Conservation (phyloP, 495 filamentous ascomycete species). For the Tuber umbilicatum region DNA sequence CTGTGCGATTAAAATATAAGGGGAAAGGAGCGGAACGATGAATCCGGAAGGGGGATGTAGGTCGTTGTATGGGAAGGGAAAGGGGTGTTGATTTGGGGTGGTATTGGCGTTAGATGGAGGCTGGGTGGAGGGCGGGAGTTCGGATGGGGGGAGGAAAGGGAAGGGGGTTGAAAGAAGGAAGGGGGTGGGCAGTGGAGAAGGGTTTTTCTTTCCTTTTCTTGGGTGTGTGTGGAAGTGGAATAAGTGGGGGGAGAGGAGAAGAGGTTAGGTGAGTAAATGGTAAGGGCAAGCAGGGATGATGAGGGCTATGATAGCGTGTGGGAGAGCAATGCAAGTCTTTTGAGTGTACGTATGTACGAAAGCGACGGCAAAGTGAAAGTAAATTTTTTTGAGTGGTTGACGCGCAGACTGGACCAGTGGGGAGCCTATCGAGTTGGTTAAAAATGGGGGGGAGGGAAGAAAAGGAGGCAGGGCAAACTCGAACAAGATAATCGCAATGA, state of each 20-base stretch:
- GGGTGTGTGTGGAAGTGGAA: conserved; percentile 7
- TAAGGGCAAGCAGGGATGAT: conserved; percentile 3
- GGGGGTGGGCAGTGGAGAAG: conserved; percentile 15
- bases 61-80: conserved; percentile 40
- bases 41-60: conserved; percentile 39
- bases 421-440: conserved; percentile 1
- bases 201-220: conserved; percentile 4
- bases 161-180: conserved; percentile 16
- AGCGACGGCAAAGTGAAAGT: background rate
- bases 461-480: conserved; percentile 4
- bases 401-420: background rate
- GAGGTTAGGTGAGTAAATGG: conserved; percentile 14
- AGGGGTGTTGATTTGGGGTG: conserved; percentile 43
- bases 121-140: conserved; percentile 38
- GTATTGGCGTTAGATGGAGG: conserved; percentile 44
- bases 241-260: conserved; percentile 22
- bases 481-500: background rate
- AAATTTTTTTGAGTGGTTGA: conserved; percentile 3
- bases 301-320: background rate
- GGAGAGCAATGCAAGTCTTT: background rate
- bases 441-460: background rate
- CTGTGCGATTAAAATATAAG: conserved; percentile 40
- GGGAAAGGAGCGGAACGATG: conserved; percentile 40
- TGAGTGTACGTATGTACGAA: conserved; percentile 1
- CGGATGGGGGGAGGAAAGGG: conserved; percentile 36